Conservation (phyloP, 164 flowering plant species). For the Magnolia changhungtana region DNA sequence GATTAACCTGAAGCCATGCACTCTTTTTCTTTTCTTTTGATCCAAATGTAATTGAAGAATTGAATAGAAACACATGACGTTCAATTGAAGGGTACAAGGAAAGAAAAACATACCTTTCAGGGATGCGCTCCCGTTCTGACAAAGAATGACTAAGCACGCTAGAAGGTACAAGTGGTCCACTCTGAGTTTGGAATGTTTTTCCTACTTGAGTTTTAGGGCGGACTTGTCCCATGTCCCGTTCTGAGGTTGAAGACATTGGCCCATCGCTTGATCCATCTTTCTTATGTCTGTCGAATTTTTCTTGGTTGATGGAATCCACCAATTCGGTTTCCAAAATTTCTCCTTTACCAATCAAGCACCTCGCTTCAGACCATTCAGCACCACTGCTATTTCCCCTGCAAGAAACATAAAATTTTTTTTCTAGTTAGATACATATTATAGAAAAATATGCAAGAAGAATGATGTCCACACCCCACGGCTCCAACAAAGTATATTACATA, state of each 20-base stretch:
- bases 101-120: conserved; percentile 56
- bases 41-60: not conserved
- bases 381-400: conserved; percentile 34
- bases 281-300: conserved; percentile 25
- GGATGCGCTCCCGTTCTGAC: conserved; percentile 46
- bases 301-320: conserved; percentile 27
- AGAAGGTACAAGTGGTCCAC: conserved; percentile 82
- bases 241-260: conserved; percentile 33
- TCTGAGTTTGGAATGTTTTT: conserved; percentile 59
- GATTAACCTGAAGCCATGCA: not conserved
- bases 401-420: conserved; percentile 1
- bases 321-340: conserved; percentile 30
- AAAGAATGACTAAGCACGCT: conserved; percentile 49
- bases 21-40: not conserved
- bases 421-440: not conserved
- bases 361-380: conserved; percentile 29
- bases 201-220: conserved; percentile 39
- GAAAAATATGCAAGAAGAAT: not conserved
- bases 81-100: not conserved
- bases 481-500: not conserved
- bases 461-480: not conserved
- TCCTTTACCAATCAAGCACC: conserved; percentile 25
- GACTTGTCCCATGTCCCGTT: conserved; percentile 35
- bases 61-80: not conserved
- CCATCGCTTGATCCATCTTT: conserved; percentile 44